Evolutionary conservation across 352 stramenopile species (phyloP).

Genomic region (Phytophthora pinifolia): DNA sequence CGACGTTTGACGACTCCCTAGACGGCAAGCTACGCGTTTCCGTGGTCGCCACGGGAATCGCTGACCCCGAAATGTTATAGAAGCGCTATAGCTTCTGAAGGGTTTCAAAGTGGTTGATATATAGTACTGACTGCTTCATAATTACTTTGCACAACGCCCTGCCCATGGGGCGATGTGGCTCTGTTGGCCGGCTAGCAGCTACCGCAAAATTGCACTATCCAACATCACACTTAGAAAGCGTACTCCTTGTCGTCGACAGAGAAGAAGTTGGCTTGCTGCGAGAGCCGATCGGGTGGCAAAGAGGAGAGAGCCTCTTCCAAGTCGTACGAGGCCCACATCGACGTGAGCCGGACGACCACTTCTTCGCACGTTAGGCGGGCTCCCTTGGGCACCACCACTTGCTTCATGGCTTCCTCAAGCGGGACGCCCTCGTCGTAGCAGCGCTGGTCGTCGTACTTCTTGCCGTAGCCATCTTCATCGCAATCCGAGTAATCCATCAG

Average conservation of each 20-base stretch:
- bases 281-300: slow-evolving; percentile 47
- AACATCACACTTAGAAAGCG: slow-evolving; percentile 30
- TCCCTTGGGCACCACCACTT: slow-evolving; percentile 68
- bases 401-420: slow-evolving; percentile 75
- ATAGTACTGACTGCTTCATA: slow-evolving; percentile 43
- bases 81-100: too few species aligned
- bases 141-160: slow-evolving; percentile 38
- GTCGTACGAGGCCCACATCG: slow-evolving; percentile 82
- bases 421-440: slow-evolving; percentile 70
- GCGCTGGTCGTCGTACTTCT: slow-evolving; percentile 58
- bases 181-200: slow-evolving; percentile 27
- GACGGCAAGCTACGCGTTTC: slow-evolving; percentile 84
- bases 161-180: slow-evolving; percentile 20
- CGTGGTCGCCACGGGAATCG: slow-evolving; percentile 85
- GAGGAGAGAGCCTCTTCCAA: slow-evolving; percentile 54
- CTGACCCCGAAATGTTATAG: slow-evolving; percentile 81
- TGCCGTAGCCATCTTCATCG: slow-evolving; percentile 42
- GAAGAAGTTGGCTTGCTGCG: slow-evolving; percentile 48
- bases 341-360: slow-evolving; percentile 69
- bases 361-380: slow-evolving; percentile 66
- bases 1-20: slow-evolving; percentile 82
- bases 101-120: slow-evolving; percentile 20
- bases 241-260: slow-evolving; percentile 44
- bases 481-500: slow-evolving; percentile 42
- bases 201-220: slow-evolving; percentile 32